phyloP scores from a whole-genome alignment of 2,329 filamentous ascomycete genomes.

The Pseudopithomyces maydicus region DNA sequence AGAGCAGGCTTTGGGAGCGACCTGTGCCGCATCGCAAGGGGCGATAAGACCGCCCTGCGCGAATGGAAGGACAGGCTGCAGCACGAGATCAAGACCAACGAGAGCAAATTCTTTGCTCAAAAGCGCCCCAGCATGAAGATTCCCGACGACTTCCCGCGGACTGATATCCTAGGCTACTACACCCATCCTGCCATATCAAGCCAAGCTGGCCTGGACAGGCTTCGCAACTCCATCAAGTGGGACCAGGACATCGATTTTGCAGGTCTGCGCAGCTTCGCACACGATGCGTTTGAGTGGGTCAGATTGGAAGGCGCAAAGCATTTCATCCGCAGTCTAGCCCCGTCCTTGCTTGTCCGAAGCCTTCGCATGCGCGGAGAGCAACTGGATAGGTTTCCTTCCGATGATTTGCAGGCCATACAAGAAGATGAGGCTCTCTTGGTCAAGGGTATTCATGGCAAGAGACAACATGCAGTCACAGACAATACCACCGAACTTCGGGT shows the following conservation, averaged over 20 bases:
- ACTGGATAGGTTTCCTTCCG: conserved; percentile 19
- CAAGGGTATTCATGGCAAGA: conserved; percentile 67
- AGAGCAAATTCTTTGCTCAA: conserved; percentile 77
- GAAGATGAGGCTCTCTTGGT: conserved; percentile 62
- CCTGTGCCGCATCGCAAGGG: conserved; percentile 68
- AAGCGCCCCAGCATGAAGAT: conserved; percentile 76
- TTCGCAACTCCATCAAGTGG: conserved; percentile 64
- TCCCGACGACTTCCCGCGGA: conserved; percentile 79
- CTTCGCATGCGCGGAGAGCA: conserved; percentile 47
- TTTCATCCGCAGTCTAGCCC: conserved; percentile 79
- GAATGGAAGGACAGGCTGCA: conserved; percentile 75
- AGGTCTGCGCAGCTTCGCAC: conserved; percentile 73
- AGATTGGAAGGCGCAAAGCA: conserved; percentile 80
- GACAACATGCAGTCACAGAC: conserved; percentile 76
- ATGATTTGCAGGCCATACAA: conserved; percentile 47
- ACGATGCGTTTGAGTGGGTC: conserved; percentile 85
- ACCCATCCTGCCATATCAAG: conserved; percentile 83
- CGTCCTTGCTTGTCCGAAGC: conserved; percentile 71
- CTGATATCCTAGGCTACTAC: conserved; percentile 82
- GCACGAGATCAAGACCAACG: conserved; percentile 81
- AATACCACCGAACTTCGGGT: conserved; percentile 77
- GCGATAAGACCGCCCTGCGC: conserved; percentile 63
- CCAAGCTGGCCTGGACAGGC: conserved; percentile 58
- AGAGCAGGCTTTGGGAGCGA: conserved; percentile 82
- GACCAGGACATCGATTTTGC: conserved; percentile 67